phyloP scores from a whole-genome alignment of 2,329 filamentous ascomycete genomes.

The Calonectria multiphialidica region DNA sequence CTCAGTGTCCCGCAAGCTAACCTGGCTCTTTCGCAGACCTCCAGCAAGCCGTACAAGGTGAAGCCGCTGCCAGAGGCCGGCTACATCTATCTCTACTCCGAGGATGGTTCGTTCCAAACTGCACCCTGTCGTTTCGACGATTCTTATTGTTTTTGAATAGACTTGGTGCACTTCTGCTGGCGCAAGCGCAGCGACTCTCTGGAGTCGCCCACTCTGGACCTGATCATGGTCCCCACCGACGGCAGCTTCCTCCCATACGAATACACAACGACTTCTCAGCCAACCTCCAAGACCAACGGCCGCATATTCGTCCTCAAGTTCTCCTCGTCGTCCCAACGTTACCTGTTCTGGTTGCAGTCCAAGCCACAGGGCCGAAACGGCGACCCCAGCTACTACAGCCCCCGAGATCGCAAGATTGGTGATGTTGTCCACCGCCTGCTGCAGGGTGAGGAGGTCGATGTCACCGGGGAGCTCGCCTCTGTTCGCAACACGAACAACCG shows the following conservation, averaged over 20 bases:
- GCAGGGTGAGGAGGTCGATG: slow-evolving; percentile 89
- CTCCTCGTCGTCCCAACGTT: slow-evolving; percentile 87
- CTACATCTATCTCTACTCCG: slow-evolving; percentile 92
- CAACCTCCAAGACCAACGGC: slow-evolving; percentile 79
- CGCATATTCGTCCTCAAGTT: slow-evolving; percentile 96
- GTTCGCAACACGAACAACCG: slow-evolving; percentile 65
- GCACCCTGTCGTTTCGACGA: not conserved
- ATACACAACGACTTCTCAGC: slow-evolving; percentile 65
- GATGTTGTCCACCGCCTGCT: slow-evolving; percentile 87
- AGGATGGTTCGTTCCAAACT: slow-evolving; percentile 77
- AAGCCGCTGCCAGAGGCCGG: slow-evolving; percentile 80
- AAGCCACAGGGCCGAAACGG: slow-evolving; percentile 80
- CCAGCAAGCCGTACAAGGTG: slow-evolving; percentile 75
- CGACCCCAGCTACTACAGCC: slow-evolving; percentile 83
- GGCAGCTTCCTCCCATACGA: slow-evolving; percentile 89
- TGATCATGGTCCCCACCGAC: slow-evolving; percentile 94
- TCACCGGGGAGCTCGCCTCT: slow-evolving; percentile 77
- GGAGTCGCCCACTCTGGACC: slow-evolving; percentile 83
- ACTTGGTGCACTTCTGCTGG: slow-evolving; percentile 98
- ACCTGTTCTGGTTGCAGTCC: slow-evolving; percentile 97
- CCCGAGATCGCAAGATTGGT: slow-evolving; percentile 87
- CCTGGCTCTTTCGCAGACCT: slow-evolving; percentile 50
- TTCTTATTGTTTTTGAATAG: slow-evolving; percentile 56
- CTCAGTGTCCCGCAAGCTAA: slow-evolving; percentile 28
- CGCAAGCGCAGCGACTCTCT: slow-evolving; percentile 79